phyloP scores from a whole-genome alignment of 805 yeast genomes.

The Schizosaccharomyces osmophilus region DNA sequence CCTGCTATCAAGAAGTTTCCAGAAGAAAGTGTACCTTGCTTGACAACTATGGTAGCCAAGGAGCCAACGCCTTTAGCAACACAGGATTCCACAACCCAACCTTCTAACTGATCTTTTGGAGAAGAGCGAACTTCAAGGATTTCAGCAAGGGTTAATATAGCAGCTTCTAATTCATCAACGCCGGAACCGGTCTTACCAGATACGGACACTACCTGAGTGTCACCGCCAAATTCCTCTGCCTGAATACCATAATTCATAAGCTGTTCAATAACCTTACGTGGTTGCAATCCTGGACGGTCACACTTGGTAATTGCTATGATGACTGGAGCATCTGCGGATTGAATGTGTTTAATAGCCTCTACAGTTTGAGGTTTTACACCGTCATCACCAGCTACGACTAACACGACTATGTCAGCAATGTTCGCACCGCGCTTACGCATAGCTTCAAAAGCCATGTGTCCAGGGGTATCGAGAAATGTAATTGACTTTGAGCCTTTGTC shows the following conservation, averaged over 20 bases:
- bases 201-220: conserved; percentile 65
- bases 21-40: conserved; percentile 46
- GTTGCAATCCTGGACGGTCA: conserved; percentile 52
- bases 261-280: conserved; percentile 56
- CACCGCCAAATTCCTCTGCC: conserved; percentile 87
- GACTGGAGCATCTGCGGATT: conserved; percentile 53
- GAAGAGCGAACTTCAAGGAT: conserved; percentile 53
- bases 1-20: conserved; percentile 74
- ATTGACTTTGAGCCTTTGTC: conserved; percentile 49
- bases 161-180: conserved; percentile 75
- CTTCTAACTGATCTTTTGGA: conserved; percentile 32
- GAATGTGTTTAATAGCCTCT: conserved; percentile 86
- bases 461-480: conserved; percentile 90
- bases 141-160: conserved; percentile 65
- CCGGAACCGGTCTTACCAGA: conserved; percentile 70
- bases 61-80: conserved; percentile 53
- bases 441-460: conserved; percentile 87
- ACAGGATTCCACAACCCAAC: conserved; percentile 74
- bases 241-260: conserved; percentile 54
- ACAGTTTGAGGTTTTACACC: conserved; percentile 93
- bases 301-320: conserved; percentile 85
- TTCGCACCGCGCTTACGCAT: conserved; percentile 94
- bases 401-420: conserved; percentile 70
- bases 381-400: conserved; percentile 93
- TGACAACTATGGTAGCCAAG: conserved; percentile 62